phyloP scores from a whole-genome alignment of 768 basidiomycete species.

The Hydnomerulius pinastri region DNA sequence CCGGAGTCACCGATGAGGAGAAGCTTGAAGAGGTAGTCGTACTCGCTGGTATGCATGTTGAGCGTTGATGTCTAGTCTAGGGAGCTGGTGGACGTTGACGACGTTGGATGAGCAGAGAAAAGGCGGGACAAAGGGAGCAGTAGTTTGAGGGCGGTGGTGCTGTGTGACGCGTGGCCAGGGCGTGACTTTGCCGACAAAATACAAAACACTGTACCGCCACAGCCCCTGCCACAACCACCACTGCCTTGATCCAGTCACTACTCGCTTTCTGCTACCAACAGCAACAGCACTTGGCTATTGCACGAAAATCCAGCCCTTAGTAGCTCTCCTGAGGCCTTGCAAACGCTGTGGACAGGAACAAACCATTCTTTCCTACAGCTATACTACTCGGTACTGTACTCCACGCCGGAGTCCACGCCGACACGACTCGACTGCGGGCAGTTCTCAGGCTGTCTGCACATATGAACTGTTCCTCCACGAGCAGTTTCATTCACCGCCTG shows the following conservation, averaged over 20 bases:
- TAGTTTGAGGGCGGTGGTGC: slow-evolving; percentile 32
- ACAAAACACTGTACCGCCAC: slow-evolving; percentile 30
- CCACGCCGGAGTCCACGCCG: no score
- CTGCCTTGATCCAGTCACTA: slow-evolving; percentile 8
- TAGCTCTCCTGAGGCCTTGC: no score
- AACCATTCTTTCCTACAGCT: no score
- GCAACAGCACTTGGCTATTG: no score
- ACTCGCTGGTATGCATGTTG: slow-evolving; percentile 88
- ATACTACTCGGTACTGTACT: no score
- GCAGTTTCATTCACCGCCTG: no score
- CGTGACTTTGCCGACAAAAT: slow-evolving; percentile 28
- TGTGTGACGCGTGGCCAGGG: slow-evolving; percentile 36
- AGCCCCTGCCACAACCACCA: neutral
- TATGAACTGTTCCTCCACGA: no score
- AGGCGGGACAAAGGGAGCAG: slow-evolving; percentile 41
- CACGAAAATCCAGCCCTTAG: no score
- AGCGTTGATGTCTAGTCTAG: slow-evolving; percentile 19
- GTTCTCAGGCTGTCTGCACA: no score
- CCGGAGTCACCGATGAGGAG: slow-evolving; percentile 95
- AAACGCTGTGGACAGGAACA: no score
- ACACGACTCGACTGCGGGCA: no score
- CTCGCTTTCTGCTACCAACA: slow-evolving; percentile 1
- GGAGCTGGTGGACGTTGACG: slow-evolving; percentile 31
- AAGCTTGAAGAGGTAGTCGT: slow-evolving; percentile 96
- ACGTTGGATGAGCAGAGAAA: slow-evolving; percentile 37